phyloP scores from a whole-genome alignment of 2,329 filamentous ascomycete species.

The Dactylellina sp. region DNA sequence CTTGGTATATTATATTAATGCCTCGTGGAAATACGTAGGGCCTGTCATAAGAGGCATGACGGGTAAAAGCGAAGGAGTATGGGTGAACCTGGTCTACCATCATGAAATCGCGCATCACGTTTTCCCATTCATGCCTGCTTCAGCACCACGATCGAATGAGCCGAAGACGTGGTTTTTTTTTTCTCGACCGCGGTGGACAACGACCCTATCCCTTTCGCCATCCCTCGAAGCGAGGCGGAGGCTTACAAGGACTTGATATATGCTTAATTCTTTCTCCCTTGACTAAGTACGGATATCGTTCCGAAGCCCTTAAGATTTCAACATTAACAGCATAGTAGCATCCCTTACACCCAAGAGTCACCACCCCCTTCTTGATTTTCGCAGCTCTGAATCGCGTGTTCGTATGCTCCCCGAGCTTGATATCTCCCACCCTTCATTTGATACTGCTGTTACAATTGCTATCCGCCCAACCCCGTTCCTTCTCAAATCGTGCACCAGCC shows the following conservation, averaged over 20 bases:
- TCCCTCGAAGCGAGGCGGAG: conserved; percentile 36
- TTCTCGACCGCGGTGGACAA: no score
- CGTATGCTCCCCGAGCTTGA: no score
- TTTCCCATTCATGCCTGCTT: no score
- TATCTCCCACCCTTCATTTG: no score
- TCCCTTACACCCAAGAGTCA: not conserved
- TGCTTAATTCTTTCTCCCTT: conserved; percentile 30
- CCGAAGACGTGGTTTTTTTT: no score
- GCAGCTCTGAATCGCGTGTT: no score
- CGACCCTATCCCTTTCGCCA: not conserved
- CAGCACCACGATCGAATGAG: no score
- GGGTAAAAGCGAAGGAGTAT: conserved; percentile 50
- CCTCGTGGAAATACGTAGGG: conserved; percentile 41
- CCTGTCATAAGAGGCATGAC: conserved; percentile 12
- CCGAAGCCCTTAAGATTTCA: conserved; percentile 27
- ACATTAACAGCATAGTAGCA: not conserved
- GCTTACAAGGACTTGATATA: conserved; percentile 22
- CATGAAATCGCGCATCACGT: conserved; percentile 54
- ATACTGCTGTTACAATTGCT: conserved; percentile 1
- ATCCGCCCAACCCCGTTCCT: not conserved
- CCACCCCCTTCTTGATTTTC: no score
- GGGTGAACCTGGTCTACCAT: conserved; percentile 40
- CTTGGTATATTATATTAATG: conserved; percentile 33
- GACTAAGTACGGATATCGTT: conserved; percentile 25
- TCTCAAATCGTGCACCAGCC: conserved; percentile 52